Evolutionary conservation across 192 early-diverging fungal genomes (phyloP).

Genomic region (Entophlyctis luteolus): DNA sequence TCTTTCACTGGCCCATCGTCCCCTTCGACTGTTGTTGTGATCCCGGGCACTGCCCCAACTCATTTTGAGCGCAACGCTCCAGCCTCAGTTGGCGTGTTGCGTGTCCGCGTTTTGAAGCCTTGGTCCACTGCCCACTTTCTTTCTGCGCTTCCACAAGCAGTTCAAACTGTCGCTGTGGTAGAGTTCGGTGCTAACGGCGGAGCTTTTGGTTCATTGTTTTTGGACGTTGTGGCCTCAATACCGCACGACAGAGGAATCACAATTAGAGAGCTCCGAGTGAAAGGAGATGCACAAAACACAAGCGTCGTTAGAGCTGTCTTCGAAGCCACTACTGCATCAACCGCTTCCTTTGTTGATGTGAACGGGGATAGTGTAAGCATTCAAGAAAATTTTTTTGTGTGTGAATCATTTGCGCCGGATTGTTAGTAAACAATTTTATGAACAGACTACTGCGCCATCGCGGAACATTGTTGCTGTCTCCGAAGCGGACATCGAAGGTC

Average conservation of each 20-base stretch:
- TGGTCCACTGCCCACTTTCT: conserved; percentile 75
- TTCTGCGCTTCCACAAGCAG: conserved; percentile 54
- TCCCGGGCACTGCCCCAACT: conserved; percentile 62
- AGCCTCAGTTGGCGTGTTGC: conserved; percentile 60
- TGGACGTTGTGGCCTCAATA: conserved; percentile 75
- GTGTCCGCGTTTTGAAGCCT: conserved; percentile 76
- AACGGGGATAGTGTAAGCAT: conserved; percentile 38
- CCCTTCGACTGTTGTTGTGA: conserved; percentile 73
- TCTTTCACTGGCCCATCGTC: conserved; percentile 71
- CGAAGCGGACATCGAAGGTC: conserved; percentile 57
- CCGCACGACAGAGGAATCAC: too few relatives aligned
- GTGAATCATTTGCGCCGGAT: too few relatives aligned
- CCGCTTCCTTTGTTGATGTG: not conserved
- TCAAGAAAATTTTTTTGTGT: conserved; percentile 26
- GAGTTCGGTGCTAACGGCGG: conserved; percentile 63
- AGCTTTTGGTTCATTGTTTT: conserved; percentile 77
- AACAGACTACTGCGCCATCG: too few relatives aligned
- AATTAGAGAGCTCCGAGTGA: not conserved
- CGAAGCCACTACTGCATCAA: not conserved
- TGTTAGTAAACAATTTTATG: too few relatives aligned
- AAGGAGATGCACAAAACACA: not conserved
- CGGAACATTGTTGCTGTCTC: conserved; percentile 13
- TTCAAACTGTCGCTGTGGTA: conserved; percentile 67
- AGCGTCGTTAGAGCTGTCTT: conserved; percentile 20
- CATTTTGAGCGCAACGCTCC: conserved; percentile 41